Evolutionary conservation across 257 asterid species (phyloP).

Genomic region (Linaria vulgaris): DNA sequence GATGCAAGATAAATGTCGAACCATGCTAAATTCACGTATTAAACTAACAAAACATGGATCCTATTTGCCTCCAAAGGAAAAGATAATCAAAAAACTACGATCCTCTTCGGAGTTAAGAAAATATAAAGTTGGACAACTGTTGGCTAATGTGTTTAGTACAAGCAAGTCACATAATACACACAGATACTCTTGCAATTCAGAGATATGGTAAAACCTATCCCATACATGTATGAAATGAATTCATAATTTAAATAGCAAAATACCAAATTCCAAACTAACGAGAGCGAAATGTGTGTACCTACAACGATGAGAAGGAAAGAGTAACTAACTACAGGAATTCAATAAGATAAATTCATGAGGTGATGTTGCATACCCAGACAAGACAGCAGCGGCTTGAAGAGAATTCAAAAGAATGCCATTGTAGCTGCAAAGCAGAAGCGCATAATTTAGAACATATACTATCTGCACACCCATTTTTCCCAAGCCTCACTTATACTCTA

Average conservation of each 20-base stretch:
- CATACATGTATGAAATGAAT: not conserved
- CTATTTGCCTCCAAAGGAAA: no score
- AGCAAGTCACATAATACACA: not conserved
- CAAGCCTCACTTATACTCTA: not conserved
- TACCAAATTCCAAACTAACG: not conserved
- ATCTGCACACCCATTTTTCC: not conserved
- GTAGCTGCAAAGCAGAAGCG: conserved; percentile 58
- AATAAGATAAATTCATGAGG: conserved; percentile 13
- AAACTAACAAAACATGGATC: no score
- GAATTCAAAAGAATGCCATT: conserved; percentile 83
- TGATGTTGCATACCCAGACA: conserved; percentile 59
- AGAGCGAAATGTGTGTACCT: not conserved
- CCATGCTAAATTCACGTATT: no score
- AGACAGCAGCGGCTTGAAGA: conserved; percentile 55
- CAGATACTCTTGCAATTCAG: not conserved
- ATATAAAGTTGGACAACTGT: no score
- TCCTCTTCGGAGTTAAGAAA: no score
- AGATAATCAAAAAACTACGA: no score
- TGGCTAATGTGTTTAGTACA: not conserved
- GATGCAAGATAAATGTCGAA: no score
- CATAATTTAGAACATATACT: conserved; percentile 14
- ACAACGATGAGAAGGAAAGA: conserved; percentile 12
- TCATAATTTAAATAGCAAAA: not conserved
- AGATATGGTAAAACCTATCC: not conserved
- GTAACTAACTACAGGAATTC: not conserved